These are phyloP conservation scores for Arachnomyces sp. DNA, from an alignment of 2,329 filamentous ascomycete genomes.

Conservation along the genomic window DNA sequence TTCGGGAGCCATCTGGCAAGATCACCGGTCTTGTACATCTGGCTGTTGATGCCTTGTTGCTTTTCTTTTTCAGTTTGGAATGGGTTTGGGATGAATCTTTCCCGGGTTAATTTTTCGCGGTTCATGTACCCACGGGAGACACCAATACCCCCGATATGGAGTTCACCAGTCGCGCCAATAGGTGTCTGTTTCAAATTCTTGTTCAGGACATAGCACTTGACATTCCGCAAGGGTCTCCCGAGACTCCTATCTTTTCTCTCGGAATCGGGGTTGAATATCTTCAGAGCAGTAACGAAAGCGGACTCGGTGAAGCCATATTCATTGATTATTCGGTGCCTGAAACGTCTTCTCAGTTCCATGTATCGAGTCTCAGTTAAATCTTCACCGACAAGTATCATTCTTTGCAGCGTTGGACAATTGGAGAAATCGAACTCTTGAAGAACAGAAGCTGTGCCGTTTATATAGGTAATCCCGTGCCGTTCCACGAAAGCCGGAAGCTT, in stretches of 20 bases:
- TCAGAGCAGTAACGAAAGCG: slow-evolving; percentile 9
- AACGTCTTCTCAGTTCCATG: slow-evolving; percentile 5
- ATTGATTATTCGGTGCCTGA: slow-evolving; percentile 8
- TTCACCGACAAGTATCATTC: slow-evolving; percentile 9
- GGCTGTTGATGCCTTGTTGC: background rate
- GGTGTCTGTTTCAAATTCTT: slow-evolving; percentile 8
- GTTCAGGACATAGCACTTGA: slow-evolving; percentile 10
- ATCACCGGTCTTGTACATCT: slow-evolving; percentile 17
- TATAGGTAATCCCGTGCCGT: background rate
- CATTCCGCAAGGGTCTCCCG: slow-evolving; percentile 10
- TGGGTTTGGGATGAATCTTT: slow-evolving; percentile 5
- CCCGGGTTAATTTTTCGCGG: slow-evolving; percentile 9
- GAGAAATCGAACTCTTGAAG: slow-evolving; percentile 2
- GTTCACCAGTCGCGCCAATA: slow-evolving; percentile 11
- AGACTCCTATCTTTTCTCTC: slow-evolving; percentile 7
- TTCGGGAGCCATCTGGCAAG: slow-evolving; percentile 12
- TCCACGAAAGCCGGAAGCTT: background rate
- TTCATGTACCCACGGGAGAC: slow-evolving; percentile 14
- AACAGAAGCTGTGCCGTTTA: background rate
- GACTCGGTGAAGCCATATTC: slow-evolving; percentile 15
- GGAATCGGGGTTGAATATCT: slow-evolving; percentile 4
- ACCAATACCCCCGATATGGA: slow-evolving; percentile 12
- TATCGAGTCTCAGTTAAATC: slow-evolving; percentile 9
- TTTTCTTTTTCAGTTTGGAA: slow-evolving; percentile 1
- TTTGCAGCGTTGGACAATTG: slow-evolving; percentile 7